Conservation (phyloP, 805 yeast genomes). For the Ogataea degrootiae region DNA sequence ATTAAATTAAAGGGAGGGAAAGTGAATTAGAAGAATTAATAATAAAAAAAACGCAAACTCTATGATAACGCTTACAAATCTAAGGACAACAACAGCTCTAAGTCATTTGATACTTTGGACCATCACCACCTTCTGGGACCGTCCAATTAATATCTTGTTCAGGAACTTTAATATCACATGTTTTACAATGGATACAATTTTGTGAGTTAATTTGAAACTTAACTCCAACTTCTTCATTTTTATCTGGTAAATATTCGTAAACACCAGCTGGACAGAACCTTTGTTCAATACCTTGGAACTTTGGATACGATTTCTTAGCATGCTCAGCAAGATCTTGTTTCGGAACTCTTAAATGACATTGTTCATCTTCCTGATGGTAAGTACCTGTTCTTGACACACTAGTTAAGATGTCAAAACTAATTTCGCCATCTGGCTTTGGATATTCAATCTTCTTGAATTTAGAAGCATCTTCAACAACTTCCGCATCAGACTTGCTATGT, state of each 20-base stretch:
- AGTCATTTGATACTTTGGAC: slow-evolving; percentile 91
- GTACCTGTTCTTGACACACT: slow-evolving; percentile 98
- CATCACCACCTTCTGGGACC: slow-evolving; percentile 99
- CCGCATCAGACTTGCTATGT: slow-evolving; percentile 65
- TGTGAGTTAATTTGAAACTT: slow-evolving; percentile 92
- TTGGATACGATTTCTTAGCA: slow-evolving; percentile 64
- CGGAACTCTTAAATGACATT: slow-evolving; percentile 74
- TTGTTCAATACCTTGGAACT: slow-evolving; percentile 81
- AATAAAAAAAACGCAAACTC: not conserved
- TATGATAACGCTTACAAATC: not conserved
- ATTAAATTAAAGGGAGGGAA: too few species aligned
- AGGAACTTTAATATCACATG: slow-evolving; percentile 97
- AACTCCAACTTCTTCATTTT: slow-evolving; percentile 53
- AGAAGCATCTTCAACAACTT: slow-evolving; percentile 62
- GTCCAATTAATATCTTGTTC: slow-evolving; percentile 92
- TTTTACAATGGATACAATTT: slow-evolving; percentile 97
- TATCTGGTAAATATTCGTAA: slow-evolving; percentile 81
- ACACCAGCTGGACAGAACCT: slow-evolving; percentile 99
- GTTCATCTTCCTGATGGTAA: slow-evolving; percentile 90
- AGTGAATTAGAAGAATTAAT: not conserved
- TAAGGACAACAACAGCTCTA: slow-evolving; percentile 4
- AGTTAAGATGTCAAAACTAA: slow-evolving; percentile 88
- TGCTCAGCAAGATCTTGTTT: slow-evolving; percentile 63
- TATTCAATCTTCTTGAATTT: slow-evolving; percentile 70
- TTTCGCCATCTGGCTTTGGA: slow-evolving; percentile 93